Evolutionary conservation across 2,329 filamentous ascomycete species (phyloP).

Genomic region (Xylaria sp.): DNA sequence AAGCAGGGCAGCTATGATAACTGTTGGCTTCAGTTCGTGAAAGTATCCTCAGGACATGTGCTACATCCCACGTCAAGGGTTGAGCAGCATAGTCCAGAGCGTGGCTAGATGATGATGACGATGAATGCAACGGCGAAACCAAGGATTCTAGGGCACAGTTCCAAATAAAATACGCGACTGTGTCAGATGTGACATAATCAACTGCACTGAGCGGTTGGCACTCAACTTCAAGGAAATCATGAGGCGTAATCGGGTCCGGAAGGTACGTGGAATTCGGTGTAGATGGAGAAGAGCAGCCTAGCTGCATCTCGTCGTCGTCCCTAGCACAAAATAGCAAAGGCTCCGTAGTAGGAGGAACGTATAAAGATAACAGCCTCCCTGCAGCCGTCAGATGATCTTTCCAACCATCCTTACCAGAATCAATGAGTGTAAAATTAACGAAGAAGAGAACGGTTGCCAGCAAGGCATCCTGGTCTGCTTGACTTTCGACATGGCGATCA

Average conservation of each 20-base stretch:
- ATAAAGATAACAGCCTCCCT: slow-evolving; percentile 51
- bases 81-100: slow-evolving; percentile 45
- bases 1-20: slow-evolving; percentile 48
- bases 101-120: slow-evolving; percentile 7
- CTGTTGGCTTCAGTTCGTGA: slow-evolving; percentile 47
- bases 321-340: slow-evolving; percentile 10
- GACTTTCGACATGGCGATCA: slow-evolving; percentile 43
- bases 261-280: slow-evolving; percentile 9
- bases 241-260: neutral
- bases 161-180: slow-evolving; percentile 51
- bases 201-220: slow-evolving; percentile 40
- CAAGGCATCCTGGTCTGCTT: slow-evolving; percentile 57
- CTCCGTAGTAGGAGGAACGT: slow-evolving; percentile 19
- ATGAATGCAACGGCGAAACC: slow-evolving; percentile 47
- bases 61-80: slow-evolving; percentile 47
- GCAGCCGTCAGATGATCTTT: slow-evolving; percentile 59
- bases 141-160: slow-evolving; percentile 50
- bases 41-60: slow-evolving; percentile 42
- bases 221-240: slow-evolving; percentile 2
- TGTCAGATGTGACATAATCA: slow-evolving; percentile 61
- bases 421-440: slow-evolving; percentile 62
- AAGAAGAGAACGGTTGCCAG: slow-evolving; percentile 62
- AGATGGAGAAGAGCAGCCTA: slow-evolving; percentile 3
- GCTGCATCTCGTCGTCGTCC: neutral
- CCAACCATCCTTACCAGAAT: slow-evolving; percentile 59